Base-by-base conservation (phyloP, 805 yeast genomes). In the Kodamaea kakaduensis region DNA sequence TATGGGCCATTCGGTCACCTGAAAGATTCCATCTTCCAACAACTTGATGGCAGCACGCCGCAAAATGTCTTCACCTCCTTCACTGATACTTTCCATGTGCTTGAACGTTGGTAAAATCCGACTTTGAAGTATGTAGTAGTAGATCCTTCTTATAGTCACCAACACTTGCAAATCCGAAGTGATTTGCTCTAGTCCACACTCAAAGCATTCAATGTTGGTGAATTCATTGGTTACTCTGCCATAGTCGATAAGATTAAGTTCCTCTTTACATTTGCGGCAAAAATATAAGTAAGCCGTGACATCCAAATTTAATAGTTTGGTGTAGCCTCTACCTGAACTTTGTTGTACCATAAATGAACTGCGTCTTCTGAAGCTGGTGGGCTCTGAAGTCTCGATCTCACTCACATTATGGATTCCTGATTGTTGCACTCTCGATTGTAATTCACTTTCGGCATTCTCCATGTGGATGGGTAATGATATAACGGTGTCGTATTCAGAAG, bases 1-100 rank as follows among this genome's bases (percentile, higher is more conserved):
- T 4, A 26, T 15, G 4, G 29, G 29, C 29, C 29, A 26, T 26
- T 26, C 29, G 12, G 29, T 26, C 12, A 26, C 29, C 10, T 26
- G 29, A 7, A 26, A 13, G 9, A 26, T 15, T 9, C 29, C 29
- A 10, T 26, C 29, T 16, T 26, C 29, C 12, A 26, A 8, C 12
- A 16, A 9, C 8, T 16, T 15, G 9, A 26, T 9, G 19, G 17
- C 15, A 5, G 29, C 29, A 3, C 17, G 4, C 12, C 29, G 5
- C 12, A 26, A 14, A 4, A 10, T 19, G 9, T 16, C 6, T 16
- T 26, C 12, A 12, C 17, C 17, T 25, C 17, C 19, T 6, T 16
- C 12, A 5, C 9, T 9, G 6, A 26, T 5, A 9, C 8, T 6
- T 16, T 16, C 6, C 12, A 26, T 13, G 9, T 7, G 9, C 4